Conservation (phyloP, 1,139 yeast genomes). For the Candida sp. region DNA sequence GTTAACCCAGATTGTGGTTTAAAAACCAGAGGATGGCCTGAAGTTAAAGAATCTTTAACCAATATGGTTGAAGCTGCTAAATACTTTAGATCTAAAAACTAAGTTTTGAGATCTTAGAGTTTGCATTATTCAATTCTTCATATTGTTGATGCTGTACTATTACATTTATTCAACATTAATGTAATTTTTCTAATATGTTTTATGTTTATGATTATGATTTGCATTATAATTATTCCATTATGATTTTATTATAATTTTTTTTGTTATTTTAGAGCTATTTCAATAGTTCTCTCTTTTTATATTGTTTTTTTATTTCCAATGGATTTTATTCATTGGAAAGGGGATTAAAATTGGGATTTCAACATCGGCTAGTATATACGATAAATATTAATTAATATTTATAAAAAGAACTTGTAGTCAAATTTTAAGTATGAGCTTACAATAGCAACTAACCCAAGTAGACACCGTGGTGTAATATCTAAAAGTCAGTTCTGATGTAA, state of each 20-base stretch:
- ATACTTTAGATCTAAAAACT: constrained; percentile 72
- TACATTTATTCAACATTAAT: constrained; percentile 71
- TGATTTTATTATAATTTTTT: constrained; percentile 7
- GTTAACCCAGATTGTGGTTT: constrained; percentile 99
- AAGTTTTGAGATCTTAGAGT: constrained; percentile 10
- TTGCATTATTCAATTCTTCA: constrained; percentile 30
- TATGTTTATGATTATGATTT: constrained; percentile 1
- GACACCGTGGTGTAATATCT: too few species aligned
- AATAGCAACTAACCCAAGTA: too few species aligned
- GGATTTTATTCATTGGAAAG: constrained; percentile 14
- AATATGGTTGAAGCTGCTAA: constrained; percentile 99
- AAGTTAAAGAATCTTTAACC: constrained; percentile 80
- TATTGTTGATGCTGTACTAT: constrained; percentile 44
- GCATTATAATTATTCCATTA: background rate
- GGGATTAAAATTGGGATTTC: constrained; percentile 50
- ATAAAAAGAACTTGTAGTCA: constrained; percentile 1
- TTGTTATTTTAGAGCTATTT: constrained; percentile 13
- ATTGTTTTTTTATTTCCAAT: constrained; percentile 16
- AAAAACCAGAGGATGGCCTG: constrained; percentile 97
- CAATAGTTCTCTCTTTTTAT: constrained; percentile 15
- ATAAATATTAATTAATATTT: constrained; percentile 9
- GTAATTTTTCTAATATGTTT: constrained; percentile 29
- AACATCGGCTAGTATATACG: constrained; percentile 41
- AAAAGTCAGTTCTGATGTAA: too few species aligned
- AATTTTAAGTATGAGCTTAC: background rate